These are phyloP conservation scores for Penicillium coffeae DNA, from an alignment of 495 filamentous ascomycete species.

Conservation along the genomic window DNA sequence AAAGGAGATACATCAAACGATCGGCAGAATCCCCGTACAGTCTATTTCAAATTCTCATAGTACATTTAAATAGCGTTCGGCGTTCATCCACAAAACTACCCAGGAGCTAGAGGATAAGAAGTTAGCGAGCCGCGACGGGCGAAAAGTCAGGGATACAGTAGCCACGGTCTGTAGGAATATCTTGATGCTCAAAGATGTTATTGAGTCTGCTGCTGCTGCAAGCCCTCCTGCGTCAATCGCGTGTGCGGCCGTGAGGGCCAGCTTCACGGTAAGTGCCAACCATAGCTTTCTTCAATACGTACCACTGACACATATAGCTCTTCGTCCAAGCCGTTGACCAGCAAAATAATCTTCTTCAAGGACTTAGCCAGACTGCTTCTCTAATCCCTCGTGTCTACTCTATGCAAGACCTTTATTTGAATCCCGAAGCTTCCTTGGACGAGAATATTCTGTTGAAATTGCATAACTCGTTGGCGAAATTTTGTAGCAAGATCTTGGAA, in stretches of 20 bases:
- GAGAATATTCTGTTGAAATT: neutral
- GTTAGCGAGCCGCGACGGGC: too few species aligned
- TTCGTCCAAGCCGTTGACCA: neutral
- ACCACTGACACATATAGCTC: too few species aligned
- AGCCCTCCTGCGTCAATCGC: neutral
- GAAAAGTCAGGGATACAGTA: too few species aligned
- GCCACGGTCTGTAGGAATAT: too few species aligned
- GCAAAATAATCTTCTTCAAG: neutral
- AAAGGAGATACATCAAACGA: too few species aligned
- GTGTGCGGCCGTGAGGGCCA: neutral
- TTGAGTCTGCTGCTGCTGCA: neutral
- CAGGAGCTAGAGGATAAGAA: too few species aligned
- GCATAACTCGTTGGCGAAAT: neutral
- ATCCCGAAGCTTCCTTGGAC: neutral
- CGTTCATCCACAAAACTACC: too few species aligned
- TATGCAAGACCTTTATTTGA: neutral
- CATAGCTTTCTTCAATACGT: too few species aligned
- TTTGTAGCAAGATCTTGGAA: neutral
- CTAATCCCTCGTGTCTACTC: neutral
- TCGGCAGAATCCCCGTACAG: too few species aligned
- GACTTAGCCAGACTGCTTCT: neutral
- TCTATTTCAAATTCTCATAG: too few species aligned
- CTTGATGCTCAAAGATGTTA: neutral
- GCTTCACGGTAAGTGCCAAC: too few species aligned
- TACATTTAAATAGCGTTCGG: too few species aligned